Evolutionary conservation across 805 yeast genomes (phyloP), one percentile per base, ranked within the genome.

Genomic region (Metahyphopichia silvanorum): DNA sequence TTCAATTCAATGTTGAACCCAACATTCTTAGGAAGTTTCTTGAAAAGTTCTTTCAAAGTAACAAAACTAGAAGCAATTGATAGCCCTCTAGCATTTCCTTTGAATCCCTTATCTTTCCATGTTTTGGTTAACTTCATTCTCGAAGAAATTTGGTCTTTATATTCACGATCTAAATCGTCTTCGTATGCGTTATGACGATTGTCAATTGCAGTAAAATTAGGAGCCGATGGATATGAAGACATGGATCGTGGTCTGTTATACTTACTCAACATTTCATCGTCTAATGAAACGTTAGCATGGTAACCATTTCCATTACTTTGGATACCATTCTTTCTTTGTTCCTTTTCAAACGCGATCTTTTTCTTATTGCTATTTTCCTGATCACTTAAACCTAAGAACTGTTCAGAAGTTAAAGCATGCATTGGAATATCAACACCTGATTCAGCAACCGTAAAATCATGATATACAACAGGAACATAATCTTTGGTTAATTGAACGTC

Each of bases 401-500:
- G 98, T 53, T 91, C 97, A 16, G 80, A 67, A 0, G 98, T 89
- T 50, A 91, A 65, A 18, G 82, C 78, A 59, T 89, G 96, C 96
- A 91, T 89, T 3, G 98, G 97, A 31, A 89, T 82, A 61, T 91
- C 98, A 31, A 86, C 87, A 12, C 98, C 98, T 5, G 95, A 80
- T 51, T 91, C 98, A 2, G 96, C 95, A 31, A 91, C 96, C 26
- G 86, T 56, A 52, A 91, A 91, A 54, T 91, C 98, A 57, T 91
- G 98, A 51, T 91, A 91, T 18, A 91, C 84, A 5, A 91, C 98
- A 2, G 98, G 97, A 8, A 86, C 79, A 43, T 70, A 69, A 56
- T 91, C 98, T 52, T 88, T 87, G 11, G 98, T 91, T 45, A 91
- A 66, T 54, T 91, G 98, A 28, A 91, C 98, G 59, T 91, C 98